Base-by-base conservation (phyloP, 2,329 filamentous ascomycete species). In the Pezicula rhizophila region DNA sequence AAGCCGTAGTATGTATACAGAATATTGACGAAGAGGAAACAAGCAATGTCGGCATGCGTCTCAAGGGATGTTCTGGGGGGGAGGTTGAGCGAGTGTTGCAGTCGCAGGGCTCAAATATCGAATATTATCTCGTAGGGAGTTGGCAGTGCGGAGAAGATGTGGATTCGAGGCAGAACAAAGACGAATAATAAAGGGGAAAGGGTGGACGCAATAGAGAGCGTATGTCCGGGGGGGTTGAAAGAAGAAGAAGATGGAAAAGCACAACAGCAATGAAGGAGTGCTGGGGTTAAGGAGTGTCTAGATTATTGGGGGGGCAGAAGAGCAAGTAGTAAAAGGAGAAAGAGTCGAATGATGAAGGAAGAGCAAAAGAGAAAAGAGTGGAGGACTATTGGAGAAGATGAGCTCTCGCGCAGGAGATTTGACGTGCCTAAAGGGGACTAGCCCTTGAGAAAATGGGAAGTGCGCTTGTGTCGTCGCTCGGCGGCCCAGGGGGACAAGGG, bases 101-200 rank as follows among this genome's bases (percentile, higher is more conserved):
- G 38, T 15, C n/a, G 35, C 3, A 15, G 8, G 8, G 35, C 35
- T 38, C 35, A 20, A 15, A 20, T 38, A 15, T 38, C 28, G 28
- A 31, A 31, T 31, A 20, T 10, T 38, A 12, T 17, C 18, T 15
- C n/a, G 35, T 15, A 38, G 35, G 35, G 14, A 38, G n/a, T 15
- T 25, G 40, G 12, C 40, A 28, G 25, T 5, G 40, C 17, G n/a
- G n/a, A 10, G 40, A 8, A 15, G 25, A 2, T 15, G n/a, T 20
- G 25, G 8, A 26, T 42, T 25, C 15, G 14, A 60, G 60, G 60
- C 59, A 60, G 64, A 62, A 66, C 63, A 66, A 66, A 63, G 60
- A 64, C 55, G 28, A 31, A 31, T 10, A 59, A 59, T 58, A 60
- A 57, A 60, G 57, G 54, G 60, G 57, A 54, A 56, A 58, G 62